Conservation (phyloP, 345 rosid species). For the Pseudoturritis turrita region DNA sequence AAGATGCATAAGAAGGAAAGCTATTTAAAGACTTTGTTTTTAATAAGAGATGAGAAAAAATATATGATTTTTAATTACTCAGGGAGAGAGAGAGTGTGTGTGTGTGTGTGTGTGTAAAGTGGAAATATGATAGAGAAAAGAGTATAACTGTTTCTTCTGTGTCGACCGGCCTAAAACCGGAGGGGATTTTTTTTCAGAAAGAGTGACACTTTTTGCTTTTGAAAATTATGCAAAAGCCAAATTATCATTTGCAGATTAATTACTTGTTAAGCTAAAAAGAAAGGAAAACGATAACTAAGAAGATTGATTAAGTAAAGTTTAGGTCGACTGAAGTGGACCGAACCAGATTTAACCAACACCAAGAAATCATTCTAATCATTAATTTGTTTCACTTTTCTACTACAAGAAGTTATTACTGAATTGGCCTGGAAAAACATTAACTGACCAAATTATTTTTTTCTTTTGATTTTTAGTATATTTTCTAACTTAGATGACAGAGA, state of each 20-base stretch:
- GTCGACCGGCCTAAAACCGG: constrained; percentile 49
- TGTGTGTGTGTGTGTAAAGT: not conserved
- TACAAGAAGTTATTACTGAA: not conserved
- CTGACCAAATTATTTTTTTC: not conserved
- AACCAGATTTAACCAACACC: not conserved
- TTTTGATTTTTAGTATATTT: not conserved
- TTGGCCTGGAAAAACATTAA: not conserved
- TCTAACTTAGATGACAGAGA: too few relatives aligned
- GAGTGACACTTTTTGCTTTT: not conserved
- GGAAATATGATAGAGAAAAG: not conserved
- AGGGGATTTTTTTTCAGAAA: not conserved
- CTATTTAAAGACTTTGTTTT: not conserved
- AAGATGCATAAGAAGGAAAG: not conserved
- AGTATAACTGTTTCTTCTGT: constrained; percentile 37
- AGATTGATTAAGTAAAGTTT: not conserved
- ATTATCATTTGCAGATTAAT: not conserved
- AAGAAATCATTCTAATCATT: not conserved
- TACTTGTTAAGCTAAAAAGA: not conserved
- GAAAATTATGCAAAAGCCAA: not conserved
- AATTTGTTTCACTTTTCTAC: not conserved
- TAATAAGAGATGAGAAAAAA: too few relatives aligned
- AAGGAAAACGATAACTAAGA: not conserved
- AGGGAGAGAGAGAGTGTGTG: not conserved
- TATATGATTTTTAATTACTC: too few relatives aligned
- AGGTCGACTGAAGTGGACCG: not conserved